These are phyloP conservation scores for Sporisorium graminicola DNA, from an alignment of 1,284 basidiomycete species.

Conservation along the genomic window DNA sequence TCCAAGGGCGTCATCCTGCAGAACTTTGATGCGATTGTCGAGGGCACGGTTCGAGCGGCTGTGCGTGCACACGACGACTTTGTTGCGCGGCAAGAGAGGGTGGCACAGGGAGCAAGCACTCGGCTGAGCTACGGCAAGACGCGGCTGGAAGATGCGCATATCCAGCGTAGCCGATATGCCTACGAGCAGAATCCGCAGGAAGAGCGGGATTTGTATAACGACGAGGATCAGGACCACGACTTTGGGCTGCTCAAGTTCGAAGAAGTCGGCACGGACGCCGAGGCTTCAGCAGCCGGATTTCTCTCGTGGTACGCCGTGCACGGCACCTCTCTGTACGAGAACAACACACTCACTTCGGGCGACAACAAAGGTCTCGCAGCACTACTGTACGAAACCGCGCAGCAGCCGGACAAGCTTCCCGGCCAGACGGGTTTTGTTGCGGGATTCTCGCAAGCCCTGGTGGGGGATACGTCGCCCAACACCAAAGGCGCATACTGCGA, in stretches of 20 bases:
- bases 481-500: constrained; percentile 59
- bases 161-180: constrained; percentile 72
- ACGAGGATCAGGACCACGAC: constrained; percentile 61
- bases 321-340: constrained; percentile 71
- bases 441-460: constrained; percentile 59
- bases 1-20: constrained; percentile 78
- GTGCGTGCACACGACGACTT: constrained; percentile 78
- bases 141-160: constrained; percentile 77
- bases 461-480: constrained; percentile 64
- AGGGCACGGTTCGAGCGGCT: constrained; percentile 79
- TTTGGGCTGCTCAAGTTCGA: constrained; percentile 59
- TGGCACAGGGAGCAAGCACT: constrained; percentile 11
- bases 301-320: constrained; percentile 81
- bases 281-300: constrained; percentile 41
- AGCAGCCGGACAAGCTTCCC: constrained; percentile 49
- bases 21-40: constrained; percentile 77
- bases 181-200: constrained; percentile 60
- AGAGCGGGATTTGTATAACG: constrained; percentile 56
- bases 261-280: constrained; percentile 15
- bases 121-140: constrained; percentile 75
- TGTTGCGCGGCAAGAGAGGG: constrained; percentile 5
- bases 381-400: constrained; percentile 53
- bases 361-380: constrained; percentile 65
- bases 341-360: constrained; percentile 61
- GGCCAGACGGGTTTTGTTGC: constrained; percentile 56